Evolutionary conservation across 345 rosid species (phyloP), one percentile per base, ranked within the genome.

Genomic region (Euphorbia lathyris): DNA sequence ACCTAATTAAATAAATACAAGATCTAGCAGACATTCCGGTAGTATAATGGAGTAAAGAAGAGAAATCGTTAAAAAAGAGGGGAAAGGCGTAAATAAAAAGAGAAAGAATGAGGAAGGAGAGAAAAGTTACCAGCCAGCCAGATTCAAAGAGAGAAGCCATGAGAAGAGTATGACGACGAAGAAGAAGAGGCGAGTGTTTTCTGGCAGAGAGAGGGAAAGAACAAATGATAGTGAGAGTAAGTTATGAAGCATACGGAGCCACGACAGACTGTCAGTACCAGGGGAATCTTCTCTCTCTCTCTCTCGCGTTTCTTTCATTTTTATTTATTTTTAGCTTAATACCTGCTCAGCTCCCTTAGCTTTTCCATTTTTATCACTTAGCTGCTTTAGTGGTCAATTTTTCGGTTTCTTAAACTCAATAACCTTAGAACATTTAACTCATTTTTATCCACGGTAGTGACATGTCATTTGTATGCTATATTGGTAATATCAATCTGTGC

Each of bases 61-160:
- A 10, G 3, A 4, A 25, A 63, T 11, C 3, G 30, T 7, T 19
- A 9, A 9, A 6, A 34, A 60, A 1, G 56, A 5, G 25, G 3
- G 10, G 10, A n/a, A n/a, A 56, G 60, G 27, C 32, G 32, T 56
- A 26, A 56, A n/a, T 20, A 20, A 23, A 1, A n/a, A 19, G 55
- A 51, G 20, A 32, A 3, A 61, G 65, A 27, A 20, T n/a, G 48
- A 34, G 47, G 42, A 59, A 30, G 27, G 29, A 45, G 29, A 66
- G 65, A 82, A 43, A 40, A 42, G 36, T 22, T 85, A 93, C 98
- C 97, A 70, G 87, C 98, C 98, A 93, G 58, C 85, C 83, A 65
- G 93, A 83, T 80, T 93, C 90, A 66, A 93, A 63, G 74, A 86
- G 27, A 57, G 88, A 84, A 74, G 84, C 96, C 98, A 92, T 92